phyloP scores from a whole-genome alignment of 495 filamentous ascomycete genomes.

The Trichocladium uniseriatum region DNA sequence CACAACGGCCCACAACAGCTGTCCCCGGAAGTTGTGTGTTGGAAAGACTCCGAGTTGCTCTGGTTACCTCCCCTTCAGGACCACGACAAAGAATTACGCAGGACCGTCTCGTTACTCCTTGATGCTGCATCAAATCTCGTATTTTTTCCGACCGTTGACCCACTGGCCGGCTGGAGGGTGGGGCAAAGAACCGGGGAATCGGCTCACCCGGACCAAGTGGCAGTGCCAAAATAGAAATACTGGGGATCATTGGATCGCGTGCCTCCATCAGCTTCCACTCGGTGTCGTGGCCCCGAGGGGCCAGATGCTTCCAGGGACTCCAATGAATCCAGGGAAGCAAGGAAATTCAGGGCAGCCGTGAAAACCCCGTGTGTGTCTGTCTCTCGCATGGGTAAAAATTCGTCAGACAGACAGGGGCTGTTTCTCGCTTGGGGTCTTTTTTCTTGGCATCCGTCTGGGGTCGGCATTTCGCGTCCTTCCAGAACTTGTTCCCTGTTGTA shows the following conservation, averaged over 20 bases:
- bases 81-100: no score
- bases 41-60: no score
- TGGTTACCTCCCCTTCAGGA: no score
- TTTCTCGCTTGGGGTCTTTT: neutral
- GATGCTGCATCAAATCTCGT: slow-evolving; percentile 3
- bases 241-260: slow-evolving; percentile 5
- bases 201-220: slow-evolving; percentile 9
- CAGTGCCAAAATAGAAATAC: slow-evolving; percentile 13
- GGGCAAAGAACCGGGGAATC: neutral
- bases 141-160: neutral
- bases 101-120: neutral
- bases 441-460: neutral
- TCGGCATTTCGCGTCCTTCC: neutral
- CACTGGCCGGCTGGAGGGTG: slow-evolving; percentile 1
- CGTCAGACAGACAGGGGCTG: no score
- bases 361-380: no score
- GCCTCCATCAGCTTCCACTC: neutral
- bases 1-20: no score
- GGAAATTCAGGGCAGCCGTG: no score
- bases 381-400: no score
- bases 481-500: neutral
- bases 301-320: neutral
- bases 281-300: neutral
- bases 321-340: no score
- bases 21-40: no score